A percentile compares a stretch with the other conserved stretches of the same genome.
Evolutionary conservation across 345 rosid species (phyloP).

Genomic region (Limnanthes douglasii): DNA sequence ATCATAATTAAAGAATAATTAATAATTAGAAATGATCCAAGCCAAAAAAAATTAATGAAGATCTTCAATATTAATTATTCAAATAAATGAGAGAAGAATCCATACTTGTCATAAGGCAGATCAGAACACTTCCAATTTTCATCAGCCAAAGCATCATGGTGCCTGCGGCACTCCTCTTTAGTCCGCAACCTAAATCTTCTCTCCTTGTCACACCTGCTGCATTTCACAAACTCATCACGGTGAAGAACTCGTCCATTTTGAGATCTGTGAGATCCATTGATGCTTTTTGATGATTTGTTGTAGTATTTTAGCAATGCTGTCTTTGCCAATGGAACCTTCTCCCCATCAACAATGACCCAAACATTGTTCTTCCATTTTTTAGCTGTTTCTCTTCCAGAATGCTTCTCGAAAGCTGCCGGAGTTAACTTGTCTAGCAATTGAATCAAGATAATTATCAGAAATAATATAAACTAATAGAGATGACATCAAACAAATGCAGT

Average conservation of each 20-base stretch:
- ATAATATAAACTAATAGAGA: neutral
- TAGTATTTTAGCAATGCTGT: constrained; percentile 85
- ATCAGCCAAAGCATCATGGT: constrained; percentile 87
- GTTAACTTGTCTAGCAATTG: constrained; percentile 62
- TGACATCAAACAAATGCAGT: neutral
- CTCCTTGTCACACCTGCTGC: constrained; percentile 71
- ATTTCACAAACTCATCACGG: constrained; percentile 85
- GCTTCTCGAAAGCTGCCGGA: constrained; percentile 99
- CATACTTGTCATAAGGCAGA: constrained; percentile 78
- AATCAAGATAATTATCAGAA: too few species aligned
- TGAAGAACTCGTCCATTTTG: constrained; percentile 54
- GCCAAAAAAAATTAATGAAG: too few species aligned
- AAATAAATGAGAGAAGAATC: neutral
- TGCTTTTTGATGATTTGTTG: constrained; percentile 51
- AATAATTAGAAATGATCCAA: too few species aligned
- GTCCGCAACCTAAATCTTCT: constrained; percentile 83
- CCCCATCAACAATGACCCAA: constrained; percentile 84
- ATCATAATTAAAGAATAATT: too few species aligned
- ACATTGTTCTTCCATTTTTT: constrained; percentile 98
- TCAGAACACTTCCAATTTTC: constrained; percentile 90
- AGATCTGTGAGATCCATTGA: constrained; percentile 54
- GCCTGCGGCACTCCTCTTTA: constrained; percentile 79
- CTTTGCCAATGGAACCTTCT: constrained; percentile 87
- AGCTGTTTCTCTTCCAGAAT: constrained; percentile 99
- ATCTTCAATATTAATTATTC: too few species aligned